phyloP scores from a whole-genome alignment of 495 filamentous ascomycete species.

The Aspergillus indologenus region DNA sequence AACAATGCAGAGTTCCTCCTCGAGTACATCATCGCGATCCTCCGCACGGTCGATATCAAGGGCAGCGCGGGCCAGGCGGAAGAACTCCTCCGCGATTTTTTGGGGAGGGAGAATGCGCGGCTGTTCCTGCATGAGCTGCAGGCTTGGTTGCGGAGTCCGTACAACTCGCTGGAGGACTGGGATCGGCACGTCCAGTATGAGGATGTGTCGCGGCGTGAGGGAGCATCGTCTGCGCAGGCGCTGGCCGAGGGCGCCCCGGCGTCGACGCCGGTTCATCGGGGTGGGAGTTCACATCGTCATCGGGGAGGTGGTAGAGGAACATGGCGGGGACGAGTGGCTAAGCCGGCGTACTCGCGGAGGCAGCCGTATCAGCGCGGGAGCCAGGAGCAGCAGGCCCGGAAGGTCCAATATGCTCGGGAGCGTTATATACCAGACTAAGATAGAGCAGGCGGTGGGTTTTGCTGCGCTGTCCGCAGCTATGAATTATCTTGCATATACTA shows the following conservation, averaged over 20 bases:
- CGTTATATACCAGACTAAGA: slow-evolving; percentile 40
- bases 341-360: slow-evolving; percentile 17
- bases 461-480: slow-evolving; percentile 10
- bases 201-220: slow-evolving; percentile 13
- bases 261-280: slow-evolving; percentile 26
- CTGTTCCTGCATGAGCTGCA: slow-evolving; percentile 84
- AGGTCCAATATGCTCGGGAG: slow-evolving; percentile 32
- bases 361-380: slow-evolving; percentile 12
- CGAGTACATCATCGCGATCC: slow-evolving; percentile 82
- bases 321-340: slow-evolving; percentile 15
- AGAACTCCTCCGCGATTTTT: slow-evolving; percentile 80
- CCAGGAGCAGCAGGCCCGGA: slow-evolving; percentile 26
- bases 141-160: slow-evolving; percentile 79
- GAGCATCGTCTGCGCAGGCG: not conserved
- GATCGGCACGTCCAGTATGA: slow-evolving; percentile 78
- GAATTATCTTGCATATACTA: slow-evolving; percentile 15
- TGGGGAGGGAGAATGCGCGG: slow-evolving; percentile 72
- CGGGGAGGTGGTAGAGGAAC: slow-evolving; percentile 15
- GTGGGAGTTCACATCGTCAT: slow-evolving; percentile 13
- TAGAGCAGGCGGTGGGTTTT: not conserved
- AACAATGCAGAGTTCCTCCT: slow-evolving; percentile 88
- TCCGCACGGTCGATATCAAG: slow-evolving; percentile 89
- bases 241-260: slow-evolving; percentile 7
- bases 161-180: slow-evolving; percentile 66
- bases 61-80: slow-evolving; percentile 81